phyloP scores from a whole-genome alignment of 768 basidiomycete species.

The Termitomyces sp. region DNA sequence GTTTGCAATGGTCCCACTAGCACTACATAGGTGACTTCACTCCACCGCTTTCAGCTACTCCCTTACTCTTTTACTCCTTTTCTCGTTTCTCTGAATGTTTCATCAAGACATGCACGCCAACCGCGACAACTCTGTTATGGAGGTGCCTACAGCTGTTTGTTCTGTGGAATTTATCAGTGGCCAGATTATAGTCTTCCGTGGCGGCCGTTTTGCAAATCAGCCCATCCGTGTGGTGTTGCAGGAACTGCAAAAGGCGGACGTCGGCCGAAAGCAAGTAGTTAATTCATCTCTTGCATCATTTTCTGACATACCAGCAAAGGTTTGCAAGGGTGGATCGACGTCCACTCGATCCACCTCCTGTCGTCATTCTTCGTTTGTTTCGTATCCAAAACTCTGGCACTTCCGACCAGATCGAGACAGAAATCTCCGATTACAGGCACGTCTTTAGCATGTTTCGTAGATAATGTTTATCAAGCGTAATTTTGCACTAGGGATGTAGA shows the following conservation, averaged over 20 bases:
- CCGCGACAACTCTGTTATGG: neutral
- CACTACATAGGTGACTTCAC: neutral
- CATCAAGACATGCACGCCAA: neutral
- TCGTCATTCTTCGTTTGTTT: slow-evolving; percentile 50
- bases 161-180: slow-evolving; percentile 3
- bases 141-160: neutral
- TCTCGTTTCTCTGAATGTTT: neutral
- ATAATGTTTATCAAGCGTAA: neutral
- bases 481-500: slow-evolving; percentile 43
- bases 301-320: slow-evolving; percentile 27
- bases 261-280: slow-evolving; percentile 58
- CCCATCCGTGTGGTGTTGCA: slow-evolving; percentile 51
- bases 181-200: neutral
- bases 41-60: neutral
- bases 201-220: slow-evolving; percentile 51
- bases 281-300: neutral
- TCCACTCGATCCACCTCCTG: slow-evolving; percentile 68
- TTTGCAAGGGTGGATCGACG: slow-evolving; percentile 63
- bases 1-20: neutral
- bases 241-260: slow-evolving; percentile 66
- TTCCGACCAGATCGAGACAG: slow-evolving; percentile 40
- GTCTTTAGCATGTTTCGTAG: neutral
- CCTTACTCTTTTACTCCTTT: neutral
- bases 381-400: slow-evolving; percentile 41
- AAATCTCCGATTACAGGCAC: slow-evolving; percentile 52